Conservation (phyloP, 331 rosid genomes). For the Dryas integrifolia region DNA sequence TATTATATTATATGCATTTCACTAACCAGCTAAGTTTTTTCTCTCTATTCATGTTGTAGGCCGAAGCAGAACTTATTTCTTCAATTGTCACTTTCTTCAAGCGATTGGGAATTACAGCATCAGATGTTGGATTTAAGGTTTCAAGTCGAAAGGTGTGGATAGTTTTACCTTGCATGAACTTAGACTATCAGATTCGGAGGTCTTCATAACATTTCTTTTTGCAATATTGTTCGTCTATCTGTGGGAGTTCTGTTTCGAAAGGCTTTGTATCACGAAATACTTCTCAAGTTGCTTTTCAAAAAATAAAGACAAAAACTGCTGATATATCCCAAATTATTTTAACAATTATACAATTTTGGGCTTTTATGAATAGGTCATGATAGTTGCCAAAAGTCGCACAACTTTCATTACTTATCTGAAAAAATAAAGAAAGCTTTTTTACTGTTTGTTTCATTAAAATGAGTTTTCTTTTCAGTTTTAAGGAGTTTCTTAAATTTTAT, state of each 20-base stretch:
- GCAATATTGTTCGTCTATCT: neutral
- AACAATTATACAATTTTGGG: neutral
- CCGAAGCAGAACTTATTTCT: slow-evolving; percentile 92
- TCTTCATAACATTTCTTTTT: slow-evolving; percentile 8
- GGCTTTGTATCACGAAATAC: slow-evolving; percentile 1
- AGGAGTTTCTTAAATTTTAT: neutral
- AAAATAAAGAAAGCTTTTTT: neutral
- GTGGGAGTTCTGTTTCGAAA: slow-evolving; percentile 18
- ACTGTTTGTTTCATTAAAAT: neutral
- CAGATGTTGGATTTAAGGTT: slow-evolving; percentile 92
- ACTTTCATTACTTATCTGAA: neutral
- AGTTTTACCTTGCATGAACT: slow-evolving; percentile 24
- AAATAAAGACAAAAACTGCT: neutral
- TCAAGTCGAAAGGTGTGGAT: slow-evolving; percentile 87
- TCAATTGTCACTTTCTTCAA: slow-evolving; percentile 83
- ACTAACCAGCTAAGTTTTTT: slow-evolving; percentile 16
- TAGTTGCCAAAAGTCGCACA: neutral
- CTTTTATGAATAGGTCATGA: neutral
- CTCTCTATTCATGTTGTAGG: slow-evolving; percentile 44
- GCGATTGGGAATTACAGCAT: slow-evolving; percentile 75
- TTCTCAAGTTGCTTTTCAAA: neutral
- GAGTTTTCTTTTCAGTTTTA: neutral
- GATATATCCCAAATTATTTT: neutral
- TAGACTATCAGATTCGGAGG: slow-evolving; percentile 5
- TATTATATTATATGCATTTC: slow-evolving; percentile 11